Conservation (phyloP, 192 early-diverging fungal genomes). For the Gamsiella multidivaricata region DNA sequence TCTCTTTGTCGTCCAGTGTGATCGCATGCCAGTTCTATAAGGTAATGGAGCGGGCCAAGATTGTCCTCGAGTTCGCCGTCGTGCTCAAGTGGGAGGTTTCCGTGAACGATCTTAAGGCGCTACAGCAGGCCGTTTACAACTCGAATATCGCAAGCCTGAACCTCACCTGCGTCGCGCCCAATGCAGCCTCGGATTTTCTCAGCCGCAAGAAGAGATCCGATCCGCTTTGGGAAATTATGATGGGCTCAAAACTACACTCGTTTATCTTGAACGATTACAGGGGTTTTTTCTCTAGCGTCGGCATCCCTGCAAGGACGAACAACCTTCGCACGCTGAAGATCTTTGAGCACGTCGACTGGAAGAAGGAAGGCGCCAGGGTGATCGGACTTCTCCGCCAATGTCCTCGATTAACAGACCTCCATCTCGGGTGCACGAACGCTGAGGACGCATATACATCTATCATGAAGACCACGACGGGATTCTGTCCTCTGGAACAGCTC, state of each 20-base stretch:
- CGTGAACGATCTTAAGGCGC: slow-evolving; percentile 12
- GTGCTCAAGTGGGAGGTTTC: slow-evolving; percentile 10
- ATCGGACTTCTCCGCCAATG: slow-evolving; percentile 10
- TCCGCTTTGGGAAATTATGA: slow-evolving; percentile 18
- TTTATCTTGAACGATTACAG: slow-evolving; percentile 8
- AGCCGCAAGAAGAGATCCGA: slow-evolving; percentile 14
- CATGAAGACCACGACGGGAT: background rate
- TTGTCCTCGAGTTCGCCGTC: slow-evolving; percentile 24
- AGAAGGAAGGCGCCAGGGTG: slow-evolving; percentile 15
- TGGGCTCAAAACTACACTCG: slow-evolving; percentile 6
- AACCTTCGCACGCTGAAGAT: slow-evolving; percentile 1
- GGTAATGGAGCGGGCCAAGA: slow-evolving; percentile 7
- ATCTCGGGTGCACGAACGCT: slow-evolving; percentile 1
- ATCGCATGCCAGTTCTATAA: slow-evolving; percentile 20
- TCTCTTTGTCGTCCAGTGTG: slow-evolving; percentile 5
- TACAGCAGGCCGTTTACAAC: slow-evolving; percentile 9
- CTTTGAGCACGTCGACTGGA: slow-evolving; percentile 20
- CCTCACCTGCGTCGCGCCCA: background rate
- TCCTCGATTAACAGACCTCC: slow-evolving; percentile 3
- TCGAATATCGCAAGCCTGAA: slow-evolving; percentile 18
- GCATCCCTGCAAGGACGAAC: background rate
- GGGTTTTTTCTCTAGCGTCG: slow-evolving; percentile 13
- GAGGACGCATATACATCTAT: slow-evolving; percentile 5
- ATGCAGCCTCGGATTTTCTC: background rate
- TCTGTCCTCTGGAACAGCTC: slow-evolving; percentile 6